Conservation (phyloP, 768 basidiomycete species). For the Pholiota microspora region DNA sequence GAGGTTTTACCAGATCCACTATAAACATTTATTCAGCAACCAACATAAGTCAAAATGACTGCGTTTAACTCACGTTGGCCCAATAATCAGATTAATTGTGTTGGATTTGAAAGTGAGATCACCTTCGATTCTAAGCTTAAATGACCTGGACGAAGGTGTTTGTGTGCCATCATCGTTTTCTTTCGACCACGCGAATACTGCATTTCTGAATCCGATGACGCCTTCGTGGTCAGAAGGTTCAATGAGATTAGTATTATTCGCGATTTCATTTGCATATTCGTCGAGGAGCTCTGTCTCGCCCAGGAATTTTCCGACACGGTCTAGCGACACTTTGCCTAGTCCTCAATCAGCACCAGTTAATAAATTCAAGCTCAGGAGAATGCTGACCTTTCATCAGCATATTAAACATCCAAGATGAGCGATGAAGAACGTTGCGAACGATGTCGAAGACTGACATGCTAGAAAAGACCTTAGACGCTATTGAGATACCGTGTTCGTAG, state of each 20-base stretch:
- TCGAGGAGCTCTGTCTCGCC: slow-evolving; percentile 50
- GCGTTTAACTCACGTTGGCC: slow-evolving; percentile 38
- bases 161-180: slow-evolving; percentile 23
- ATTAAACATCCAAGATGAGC: slow-evolving; percentile 16
- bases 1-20: slow-evolving; percentile 62
- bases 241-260: background rate
- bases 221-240: slow-evolving; percentile 10
- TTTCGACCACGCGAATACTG: slow-evolving; percentile 56
- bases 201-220: slow-evolving; percentile 49
- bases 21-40: background rate
- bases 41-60: background rate
- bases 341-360: background rate
- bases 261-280: slow-evolving; percentile 18
- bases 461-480: slow-evolving; percentile 54
- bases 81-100: slow-evolving; percentile 55
- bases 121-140: slow-evolving; percentile 50
- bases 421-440: slow-evolving; percentile 14
- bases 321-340: slow-evolving; percentile 55
- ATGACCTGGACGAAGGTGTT: slow-evolving; percentile 47
- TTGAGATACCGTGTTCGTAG: too few relatives aligned
- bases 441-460: slow-evolving; percentile 64
- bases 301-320: slow-evolving; percentile 46
- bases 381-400: slow-evolving; percentile 27
- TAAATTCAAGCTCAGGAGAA: background rate
- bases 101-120: slow-evolving; percentile 55